phyloP scores from a whole-genome alignment of 1,284 basidiomycete genomes.

The Bjerkandera adusta region DNA sequence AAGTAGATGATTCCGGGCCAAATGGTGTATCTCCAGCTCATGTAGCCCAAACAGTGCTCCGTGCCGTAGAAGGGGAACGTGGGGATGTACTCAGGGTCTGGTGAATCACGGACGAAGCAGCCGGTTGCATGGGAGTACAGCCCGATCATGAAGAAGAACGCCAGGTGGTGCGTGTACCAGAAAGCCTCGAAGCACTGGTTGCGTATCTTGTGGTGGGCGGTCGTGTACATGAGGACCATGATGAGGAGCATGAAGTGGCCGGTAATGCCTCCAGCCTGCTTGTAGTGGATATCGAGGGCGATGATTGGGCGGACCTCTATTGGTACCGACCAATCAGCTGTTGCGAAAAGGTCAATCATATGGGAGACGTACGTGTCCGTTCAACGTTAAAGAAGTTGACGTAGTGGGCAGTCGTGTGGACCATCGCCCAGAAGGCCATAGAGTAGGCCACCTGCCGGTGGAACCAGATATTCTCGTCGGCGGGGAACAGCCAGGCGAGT shows the following conservation, averaged over 20 bases:
- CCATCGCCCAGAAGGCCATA: slow-evolving; percentile 83
- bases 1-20: slow-evolving; percentile 88
- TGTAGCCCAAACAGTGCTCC: slow-evolving; percentile 81
- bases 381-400: slow-evolving; percentile 90
- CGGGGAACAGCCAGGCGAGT: slow-evolving; percentile 76
- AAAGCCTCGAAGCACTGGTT: slow-evolving; percentile 88
- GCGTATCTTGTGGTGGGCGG: slow-evolving; percentile 81
- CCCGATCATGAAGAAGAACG: slow-evolving; percentile 89
- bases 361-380: slow-evolving; percentile 57
- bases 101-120: slow-evolving; percentile 86
- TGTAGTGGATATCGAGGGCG: slow-evolving; percentile 83
- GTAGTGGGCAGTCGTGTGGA: slow-evolving; percentile 89
- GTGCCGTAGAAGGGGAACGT: slow-evolving; percentile 84
- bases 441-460: slow-evolving; percentile 90
- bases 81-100: slow-evolving; percentile 60
- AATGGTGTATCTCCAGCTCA: slow-evolving; percentile 84
- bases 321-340: no score
- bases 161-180: slow-evolving; percentile 92
- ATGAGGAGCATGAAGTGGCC: slow-evolving; percentile 90
- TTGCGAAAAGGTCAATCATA: slow-evolving; percentile 11
- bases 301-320: slow-evolving; percentile 76
- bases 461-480: slow-evolving; percentile 92
- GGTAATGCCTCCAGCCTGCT: slow-evolving; percentile 81
- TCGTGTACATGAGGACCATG: slow-evolving; percentile 85
- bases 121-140: slow-evolving; percentile 88